A percentile compares a stretch with the other conserved stretches of the same genome.
phyloP scores from a whole-genome alignment of 2,329 filamentous ascomycete genomes.

The Penicillium freii region DNA sequence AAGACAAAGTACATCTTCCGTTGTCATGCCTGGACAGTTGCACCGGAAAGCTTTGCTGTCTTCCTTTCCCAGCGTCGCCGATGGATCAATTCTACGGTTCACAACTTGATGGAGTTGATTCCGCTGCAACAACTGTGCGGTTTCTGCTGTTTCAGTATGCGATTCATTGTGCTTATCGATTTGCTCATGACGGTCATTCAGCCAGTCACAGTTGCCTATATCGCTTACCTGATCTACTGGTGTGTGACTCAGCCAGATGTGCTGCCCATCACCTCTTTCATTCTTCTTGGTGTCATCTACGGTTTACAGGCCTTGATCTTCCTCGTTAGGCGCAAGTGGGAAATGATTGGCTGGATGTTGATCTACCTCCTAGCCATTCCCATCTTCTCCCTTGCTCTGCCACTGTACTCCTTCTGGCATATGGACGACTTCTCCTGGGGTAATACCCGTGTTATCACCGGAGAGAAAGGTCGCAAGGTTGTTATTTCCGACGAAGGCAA shows the following conservation, averaged over 20 bases:
- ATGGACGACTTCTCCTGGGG: slow-evolving; percentile 99
- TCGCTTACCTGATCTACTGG: slow-evolving; percentile 81
- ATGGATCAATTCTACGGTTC: slow-evolving; percentile 99
- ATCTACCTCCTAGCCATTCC: slow-evolving; percentile 90
- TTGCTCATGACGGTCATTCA: slow-evolving; percentile 88
- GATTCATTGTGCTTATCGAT: slow-evolving; percentile 94
- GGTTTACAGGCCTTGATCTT: slow-evolving; percentile 97
- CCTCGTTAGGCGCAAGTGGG: slow-evolving; percentile 94
- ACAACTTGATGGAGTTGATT: slow-evolving; percentile 95
- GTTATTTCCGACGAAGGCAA: slow-evolving; percentile 96
- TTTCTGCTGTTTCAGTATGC: slow-evolving; percentile 99
- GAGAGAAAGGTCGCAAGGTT: slow-evolving; percentile 87
- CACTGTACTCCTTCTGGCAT: slow-evolving; percentile 95
- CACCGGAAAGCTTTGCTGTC: slow-evolving; percentile 87
- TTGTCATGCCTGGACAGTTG: slow-evolving; percentile 95
- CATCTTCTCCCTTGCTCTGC: slow-evolving; percentile 85
- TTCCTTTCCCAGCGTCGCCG: slow-evolving; percentile 98
- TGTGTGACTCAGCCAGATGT: slow-evolving; percentile 61
- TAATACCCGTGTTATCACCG: slow-evolving; percentile 95
- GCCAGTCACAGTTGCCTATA: slow-evolving; percentile 85
- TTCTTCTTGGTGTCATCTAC: slow-evolving; percentile 92
- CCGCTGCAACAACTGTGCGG: slow-evolving; percentile 91
- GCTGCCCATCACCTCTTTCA: slow-evolving; percentile 80
- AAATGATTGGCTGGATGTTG: slow-evolving; percentile 99
- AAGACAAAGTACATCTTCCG: slow-evolving; percentile 97